phyloP scores from a whole-genome alignment of 164 flowering plant species.

The Aristolochia californica region DNA sequence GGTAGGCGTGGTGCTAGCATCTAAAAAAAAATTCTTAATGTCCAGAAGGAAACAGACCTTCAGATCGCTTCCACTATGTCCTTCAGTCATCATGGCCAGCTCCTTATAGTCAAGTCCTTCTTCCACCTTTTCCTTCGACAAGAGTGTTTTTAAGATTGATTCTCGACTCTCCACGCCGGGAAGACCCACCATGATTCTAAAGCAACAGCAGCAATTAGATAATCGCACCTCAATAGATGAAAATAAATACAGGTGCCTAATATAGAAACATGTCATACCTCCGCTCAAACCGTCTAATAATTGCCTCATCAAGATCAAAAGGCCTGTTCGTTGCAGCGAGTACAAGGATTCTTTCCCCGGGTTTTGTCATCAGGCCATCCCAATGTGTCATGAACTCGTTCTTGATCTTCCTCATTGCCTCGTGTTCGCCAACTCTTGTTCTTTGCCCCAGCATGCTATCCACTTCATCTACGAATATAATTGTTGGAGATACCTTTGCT shows the following conservation, averaged over 20 bases:
- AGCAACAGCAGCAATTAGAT: too few species aligned
- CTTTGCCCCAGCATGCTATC: constrained; percentile 98
- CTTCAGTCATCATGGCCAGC: constrained; percentile 89
- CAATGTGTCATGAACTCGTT: constrained; percentile 98
- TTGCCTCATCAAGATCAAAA: constrained; percentile 97
- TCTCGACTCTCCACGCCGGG: constrained; percentile 72
- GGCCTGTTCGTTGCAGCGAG: constrained; percentile 98
- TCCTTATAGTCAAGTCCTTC: constrained; percentile 64
- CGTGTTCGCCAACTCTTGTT: constrained; percentile 82
- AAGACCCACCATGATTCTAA: constrained; percentile 87
- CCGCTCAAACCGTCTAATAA: constrained; percentile 88
- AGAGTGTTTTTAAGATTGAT: constrained; percentile 55
- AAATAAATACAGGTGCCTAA: too few species aligned
- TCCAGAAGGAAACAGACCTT: constrained; percentile 40
- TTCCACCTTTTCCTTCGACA: constrained; percentile 66
- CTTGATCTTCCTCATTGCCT: constrained; percentile 94
- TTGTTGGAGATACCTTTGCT: constrained; percentile 91
- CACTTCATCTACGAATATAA: constrained; percentile 92
- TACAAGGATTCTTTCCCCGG: constrained; percentile 77
- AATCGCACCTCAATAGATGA: too few species aligned
- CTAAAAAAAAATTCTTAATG: not conserved
- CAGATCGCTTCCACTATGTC: constrained; percentile 88
- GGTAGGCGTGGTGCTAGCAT: constrained; percentile 1
- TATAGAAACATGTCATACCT: constrained; percentile 40
- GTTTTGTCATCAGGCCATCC: constrained; percentile 83